Evolutionary conservation across 2,329 filamentous ascomycete genomes (phyloP).

Genomic region (Stemphylium lycopersici): DNA sequence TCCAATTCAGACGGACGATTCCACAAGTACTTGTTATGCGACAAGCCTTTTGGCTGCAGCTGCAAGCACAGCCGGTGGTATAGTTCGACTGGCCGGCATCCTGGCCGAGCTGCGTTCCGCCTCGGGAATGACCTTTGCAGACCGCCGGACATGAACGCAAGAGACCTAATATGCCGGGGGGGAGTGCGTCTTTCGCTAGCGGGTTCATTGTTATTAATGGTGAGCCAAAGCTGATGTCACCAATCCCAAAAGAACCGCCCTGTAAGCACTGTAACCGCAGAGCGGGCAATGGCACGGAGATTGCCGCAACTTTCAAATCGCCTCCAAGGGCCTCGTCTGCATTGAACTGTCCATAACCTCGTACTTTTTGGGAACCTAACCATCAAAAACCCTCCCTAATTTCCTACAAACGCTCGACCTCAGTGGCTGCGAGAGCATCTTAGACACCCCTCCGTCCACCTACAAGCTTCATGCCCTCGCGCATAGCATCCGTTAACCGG

Average conservation of each 20-base stretch:
- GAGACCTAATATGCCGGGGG: no score
- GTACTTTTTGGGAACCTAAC: not conserved
- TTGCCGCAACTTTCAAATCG: not conserved
- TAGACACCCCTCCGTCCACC: constrained; percentile 41
- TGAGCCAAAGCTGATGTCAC: constrained; percentile 1
- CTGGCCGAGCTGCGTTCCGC: not conserved
- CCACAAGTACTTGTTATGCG: not conserved
- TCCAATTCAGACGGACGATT: not conserved
- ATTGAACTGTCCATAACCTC: not conserved
- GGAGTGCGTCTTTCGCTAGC: not conserved
- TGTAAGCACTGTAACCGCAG: not conserved
- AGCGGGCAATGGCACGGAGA: not conserved
- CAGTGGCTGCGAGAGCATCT: not conserved
- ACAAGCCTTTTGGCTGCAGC: not conserved
- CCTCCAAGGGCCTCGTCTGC: not conserved
- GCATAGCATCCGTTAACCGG: constrained; percentile 41
- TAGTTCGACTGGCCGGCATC: not conserved
- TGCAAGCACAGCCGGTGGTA: not conserved
- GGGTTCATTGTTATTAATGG: not conserved
- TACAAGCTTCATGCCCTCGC: constrained; percentile 42
- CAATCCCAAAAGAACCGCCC: not conserved
- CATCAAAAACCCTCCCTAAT: not conserved
- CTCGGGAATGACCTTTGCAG: not conserved
- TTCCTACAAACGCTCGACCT: not conserved
- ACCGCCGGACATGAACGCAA: not conserved